Evolutionary conservation across 2,329 filamentous ascomycete genomes (phyloP).

Genomic region (Cercospora brassicicola): DNA sequence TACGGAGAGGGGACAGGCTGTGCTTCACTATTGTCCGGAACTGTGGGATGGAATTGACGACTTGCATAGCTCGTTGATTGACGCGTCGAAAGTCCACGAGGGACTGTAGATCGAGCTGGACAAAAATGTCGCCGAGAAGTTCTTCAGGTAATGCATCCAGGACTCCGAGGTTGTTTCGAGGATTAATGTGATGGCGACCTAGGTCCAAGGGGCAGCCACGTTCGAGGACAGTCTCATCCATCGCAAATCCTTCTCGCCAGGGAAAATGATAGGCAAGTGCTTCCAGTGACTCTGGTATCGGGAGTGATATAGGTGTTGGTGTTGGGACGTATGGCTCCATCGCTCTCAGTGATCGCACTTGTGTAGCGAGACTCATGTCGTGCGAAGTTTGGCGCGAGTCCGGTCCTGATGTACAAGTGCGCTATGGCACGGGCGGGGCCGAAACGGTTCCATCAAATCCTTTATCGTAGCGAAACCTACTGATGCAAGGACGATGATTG

Average conservation of each 20-base stretch:
- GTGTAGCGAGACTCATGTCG: no score
- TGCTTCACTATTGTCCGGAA: constrained; percentile 39
- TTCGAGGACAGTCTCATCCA: background rate
- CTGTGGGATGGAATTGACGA: constrained; percentile 42
- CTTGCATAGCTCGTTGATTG: constrained; percentile 39
- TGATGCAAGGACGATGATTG: no score
- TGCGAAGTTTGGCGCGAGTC: no score
- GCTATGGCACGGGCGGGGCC: no score
- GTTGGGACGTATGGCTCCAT: background rate
- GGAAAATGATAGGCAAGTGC: background rate
- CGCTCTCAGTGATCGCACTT: background rate
- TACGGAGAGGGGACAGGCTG: constrained; percentile 38
- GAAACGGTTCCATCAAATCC: no score
- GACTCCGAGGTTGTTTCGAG: background rate
- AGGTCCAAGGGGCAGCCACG: background rate
- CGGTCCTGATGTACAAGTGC: no score
- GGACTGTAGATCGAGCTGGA: constrained; percentile 36
- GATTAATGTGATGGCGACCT: background rate
- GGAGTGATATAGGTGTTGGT: no score
- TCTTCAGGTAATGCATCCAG: background rate
- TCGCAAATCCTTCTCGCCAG: no score
- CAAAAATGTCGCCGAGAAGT: background rate
- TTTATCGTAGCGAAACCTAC: no score
- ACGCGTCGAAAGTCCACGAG: constrained; percentile 42
- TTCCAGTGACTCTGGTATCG: background rate